A percentile compares a stretch with the other conserved stretches of the same genome.
phyloP scores from a whole-genome alignment of 108 stramenopile species.

The Cyclotella baltica region DNA sequence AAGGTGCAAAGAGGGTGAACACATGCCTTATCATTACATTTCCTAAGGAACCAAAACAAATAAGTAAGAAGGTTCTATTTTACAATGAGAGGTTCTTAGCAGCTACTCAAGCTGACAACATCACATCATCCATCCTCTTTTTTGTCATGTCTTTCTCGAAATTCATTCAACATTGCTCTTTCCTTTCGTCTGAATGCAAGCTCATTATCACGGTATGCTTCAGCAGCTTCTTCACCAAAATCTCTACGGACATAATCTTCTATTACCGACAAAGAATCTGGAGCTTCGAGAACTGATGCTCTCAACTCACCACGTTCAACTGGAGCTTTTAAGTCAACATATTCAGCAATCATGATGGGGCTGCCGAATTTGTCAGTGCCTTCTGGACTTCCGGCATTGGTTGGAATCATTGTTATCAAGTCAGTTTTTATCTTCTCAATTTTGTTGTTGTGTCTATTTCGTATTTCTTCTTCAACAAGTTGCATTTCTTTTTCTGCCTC shows the following conservation, averaged over 20 bases:
- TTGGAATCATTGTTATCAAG: slow-evolving; percentile 51
- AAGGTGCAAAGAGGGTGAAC: too few relatives aligned
- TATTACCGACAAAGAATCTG: slow-evolving; percentile 37
- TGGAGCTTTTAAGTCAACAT: slow-evolving; percentile 37
- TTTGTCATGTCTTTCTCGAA: slow-evolving; percentile 33
- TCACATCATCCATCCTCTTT: too few relatives aligned
- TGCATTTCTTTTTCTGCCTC: slow-evolving; percentile 39
- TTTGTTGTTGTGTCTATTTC: slow-evolving; percentile 25
- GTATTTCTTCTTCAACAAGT: slow-evolving; percentile 27
- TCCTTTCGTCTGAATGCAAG: slow-evolving; percentile 34
- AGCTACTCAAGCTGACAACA: too few relatives aligned
- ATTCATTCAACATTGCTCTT: slow-evolving; percentile 26
- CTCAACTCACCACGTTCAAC: slow-evolving; percentile 23
- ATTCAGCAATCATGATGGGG: slow-evolving; percentile 49
- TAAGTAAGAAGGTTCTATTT: too few relatives aligned
- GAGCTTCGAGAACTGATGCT: slow-evolving; percentile 28
- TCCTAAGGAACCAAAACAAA: too few relatives aligned
- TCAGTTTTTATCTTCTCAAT: slow-evolving; percentile 36
- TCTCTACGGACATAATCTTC: slow-evolving; percentile 48
- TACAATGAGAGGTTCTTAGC: too few relatives aligned
- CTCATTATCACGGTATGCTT: slow-evolving; percentile 40
- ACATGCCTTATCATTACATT: too few relatives aligned
- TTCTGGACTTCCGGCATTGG: slow-evolving; percentile 40
- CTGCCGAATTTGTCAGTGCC: slow-evolving; percentile 44
- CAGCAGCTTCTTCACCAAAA: slow-evolving; percentile 51